A percentile compares a stretch with the other conserved stretches of the same genome.
Conservation (phyloP, 179 eudicot genomes). For the Camellia oleifera region DNA sequence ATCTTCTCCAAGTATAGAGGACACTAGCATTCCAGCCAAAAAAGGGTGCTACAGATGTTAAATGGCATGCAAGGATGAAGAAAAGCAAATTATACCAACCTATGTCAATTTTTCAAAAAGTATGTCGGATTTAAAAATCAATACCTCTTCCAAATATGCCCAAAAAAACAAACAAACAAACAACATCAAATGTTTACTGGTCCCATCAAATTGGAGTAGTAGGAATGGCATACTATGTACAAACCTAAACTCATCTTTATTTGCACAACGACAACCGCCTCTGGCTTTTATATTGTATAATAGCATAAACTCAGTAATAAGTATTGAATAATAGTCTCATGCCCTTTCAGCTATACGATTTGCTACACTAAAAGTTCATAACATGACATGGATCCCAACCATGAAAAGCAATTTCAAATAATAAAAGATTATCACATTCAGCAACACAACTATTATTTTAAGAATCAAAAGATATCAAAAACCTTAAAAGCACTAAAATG, state of each 20-base stretch:
- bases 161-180: not conserved
- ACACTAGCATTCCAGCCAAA: too few relatives aligned
- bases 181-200: not conserved
- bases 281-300: not conserved
- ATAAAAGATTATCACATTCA: too few relatives aligned
- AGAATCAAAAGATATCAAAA: not conserved
- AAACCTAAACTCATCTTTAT: not conserved
- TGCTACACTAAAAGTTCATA: not conserved
- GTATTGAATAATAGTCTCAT: not conserved
- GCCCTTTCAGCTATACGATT: not conserved
- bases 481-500: not conserved
- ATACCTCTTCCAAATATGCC: not conserved
- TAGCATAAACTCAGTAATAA: not conserved
- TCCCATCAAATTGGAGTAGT: not conserved
- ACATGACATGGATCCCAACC: not conserved
- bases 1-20: too few relatives aligned
- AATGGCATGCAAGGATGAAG: too few relatives aligned
- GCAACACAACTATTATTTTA: not conserved
- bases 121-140: too few relatives aligned
- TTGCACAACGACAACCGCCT: not conserved
- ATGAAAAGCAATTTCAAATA: constrained; percentile 1
- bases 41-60: too few relatives aligned
- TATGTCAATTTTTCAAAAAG: too few relatives aligned
- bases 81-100: too few relatives aligned
- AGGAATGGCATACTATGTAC: not conserved